These are phyloP conservation scores for Neoscytalidium dimidiatum DNA, from an alignment of 2,329 filamentous ascomycete genomes.

Conservation along the genomic window DNA sequence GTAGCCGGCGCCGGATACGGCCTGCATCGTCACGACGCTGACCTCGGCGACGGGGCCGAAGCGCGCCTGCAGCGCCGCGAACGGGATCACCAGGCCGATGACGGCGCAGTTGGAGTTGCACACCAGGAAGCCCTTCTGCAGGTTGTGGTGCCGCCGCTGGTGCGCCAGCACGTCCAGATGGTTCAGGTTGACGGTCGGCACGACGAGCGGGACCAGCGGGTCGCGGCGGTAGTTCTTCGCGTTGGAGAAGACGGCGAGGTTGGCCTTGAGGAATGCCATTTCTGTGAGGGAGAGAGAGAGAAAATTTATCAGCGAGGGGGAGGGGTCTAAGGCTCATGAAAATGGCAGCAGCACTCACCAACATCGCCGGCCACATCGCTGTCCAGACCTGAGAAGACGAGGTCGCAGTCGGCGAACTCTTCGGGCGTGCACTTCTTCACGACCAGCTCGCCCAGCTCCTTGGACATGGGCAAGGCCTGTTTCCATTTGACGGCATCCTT, in stretches of 20 bases:
- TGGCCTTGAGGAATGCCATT: conserved; percentile 84
- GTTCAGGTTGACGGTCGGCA: conserved; percentile 88
- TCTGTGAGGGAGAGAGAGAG: conserved; percentile 54
- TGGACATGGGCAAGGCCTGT: conserved; percentile 80
- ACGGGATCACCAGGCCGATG: conserved; percentile 92
- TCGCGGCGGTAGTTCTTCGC: conserved; percentile 96
- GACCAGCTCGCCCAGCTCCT: conserved; percentile 73
- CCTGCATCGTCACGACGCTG: conserved; percentile 92
- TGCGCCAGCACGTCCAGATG: conserved; percentile 89
- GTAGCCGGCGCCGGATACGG: conserved; percentile 89
- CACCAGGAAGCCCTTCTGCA: conserved; percentile 86
- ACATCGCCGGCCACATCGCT: conserved; percentile 90
- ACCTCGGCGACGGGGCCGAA: conserved; percentile 79
- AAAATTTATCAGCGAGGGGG: neutral
- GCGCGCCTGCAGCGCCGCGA: conserved; percentile 81
- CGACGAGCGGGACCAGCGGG: conserved; percentile 86
- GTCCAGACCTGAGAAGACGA: conserved; percentile 92
- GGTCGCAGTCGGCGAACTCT: conserved; percentile 85
- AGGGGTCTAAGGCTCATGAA: too few relatives aligned
- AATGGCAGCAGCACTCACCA: conserved; percentile 56
- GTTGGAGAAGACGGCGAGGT: conserved; percentile 94
- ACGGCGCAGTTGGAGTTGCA: conserved; percentile 99
- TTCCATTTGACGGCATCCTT: conserved; percentile 95
- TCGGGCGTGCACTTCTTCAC: conserved; percentile 82
- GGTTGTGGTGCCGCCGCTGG: conserved; percentile 71